Evolutionary conservation across 2,329 filamentous ascomycete species (phyloP).

Genomic region (Rhinocladiella mackenziei): DNA sequence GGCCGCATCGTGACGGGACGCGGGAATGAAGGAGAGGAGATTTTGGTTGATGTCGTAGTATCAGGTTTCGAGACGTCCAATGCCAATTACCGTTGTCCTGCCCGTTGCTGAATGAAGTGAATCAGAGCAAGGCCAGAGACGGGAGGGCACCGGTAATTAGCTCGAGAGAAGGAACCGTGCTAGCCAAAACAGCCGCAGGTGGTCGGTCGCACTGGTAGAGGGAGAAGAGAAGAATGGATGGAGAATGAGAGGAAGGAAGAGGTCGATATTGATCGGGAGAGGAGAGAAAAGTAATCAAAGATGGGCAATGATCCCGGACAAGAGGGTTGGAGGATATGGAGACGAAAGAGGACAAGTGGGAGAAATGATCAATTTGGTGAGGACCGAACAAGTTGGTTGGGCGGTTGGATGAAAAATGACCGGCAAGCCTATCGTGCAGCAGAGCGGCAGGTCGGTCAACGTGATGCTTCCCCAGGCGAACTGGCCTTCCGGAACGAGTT

Average conservation of each 20-base stretch:
- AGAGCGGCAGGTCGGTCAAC: too few relatives aligned
- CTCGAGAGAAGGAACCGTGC: slow-evolving; percentile 17
- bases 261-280: slow-evolving; percentile 9
- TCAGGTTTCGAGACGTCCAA: slow-evolving; percentile 16
- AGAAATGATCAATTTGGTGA: slow-evolving; percentile 7
- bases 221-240: slow-evolving; percentile 1
- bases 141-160: slow-evolving; percentile 18
- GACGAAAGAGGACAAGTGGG: slow-evolving; percentile 17
- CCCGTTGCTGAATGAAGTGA: slow-evolving; percentile 30
- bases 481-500: too few relatives aligned
- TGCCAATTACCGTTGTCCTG: slow-evolving; percentile 9
- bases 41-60: slow-evolving; percentile 22
- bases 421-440: too few relatives aligned
- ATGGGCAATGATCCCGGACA: slow-evolving; percentile 10
- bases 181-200: slow-evolving; percentile 1
- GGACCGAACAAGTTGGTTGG: slow-evolving; percentile 9
- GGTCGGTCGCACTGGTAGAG: slow-evolving; percentile 1
- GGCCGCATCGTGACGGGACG: slow-evolving; percentile 70
- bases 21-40: slow-evolving; percentile 23
- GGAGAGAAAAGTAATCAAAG: slow-evolving; percentile 19
- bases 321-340: slow-evolving; percentile 22
- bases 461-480: too few relatives aligned
- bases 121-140: slow-evolving; percentile 29
- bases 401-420: slow-evolving; percentile 2
- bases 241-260: slow-evolving; percentile 2